Base-by-base conservation (phyloP, 768 basidiomycete species). In the Zangia roseola region DNA sequence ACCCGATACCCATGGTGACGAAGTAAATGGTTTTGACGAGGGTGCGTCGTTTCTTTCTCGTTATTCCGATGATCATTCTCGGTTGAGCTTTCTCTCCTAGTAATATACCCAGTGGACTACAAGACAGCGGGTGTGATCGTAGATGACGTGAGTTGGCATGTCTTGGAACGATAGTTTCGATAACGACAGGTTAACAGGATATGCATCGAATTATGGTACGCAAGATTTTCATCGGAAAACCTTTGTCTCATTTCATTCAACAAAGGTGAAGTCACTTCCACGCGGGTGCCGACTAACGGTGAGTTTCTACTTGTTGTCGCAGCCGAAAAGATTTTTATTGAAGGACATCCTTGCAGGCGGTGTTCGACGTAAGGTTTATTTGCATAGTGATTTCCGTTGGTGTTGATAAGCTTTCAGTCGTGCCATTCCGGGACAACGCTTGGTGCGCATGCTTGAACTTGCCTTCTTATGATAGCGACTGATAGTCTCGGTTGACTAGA, bases 101-200 rank as follows among this genome's bases (percentile, higher is more conserved):
- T 85, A 21, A 94, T 98, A 56, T 97, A 84, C 63, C 97, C 95
- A 0, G 63, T 94, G 17, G 95, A 99, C 67, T 90, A 83, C 73
- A 79, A 89, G 71, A 68, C 72, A 35, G 72, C 73, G 0, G 90
- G 92, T 0, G 77, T 87, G 46, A 94, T 99, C 46, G 70, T 92
- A 16, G 95, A 88, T 53, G 85, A 88, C 54, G 82, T 83, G 42
- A 63, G 79, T 70, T 25, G 30, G 6, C n/a, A n/a, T 21, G 2
- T 8, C 35, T 23, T 40, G 13, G 6, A 42, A 33, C 39, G 21
- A 20, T 17, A 8, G 3, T 19, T 24, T 16, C 10, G 6, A 44
- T 58, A 23, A 47, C 43, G 7, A 38, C 38, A 8, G 12, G 21
- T 28, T n/a, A 6, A 33, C 48, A 77, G 76, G 56, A 67, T 0